phyloP scores from a whole-genome alignment of 1,139 yeast genomes.

The Candida pseudoviswanathii region DNA sequence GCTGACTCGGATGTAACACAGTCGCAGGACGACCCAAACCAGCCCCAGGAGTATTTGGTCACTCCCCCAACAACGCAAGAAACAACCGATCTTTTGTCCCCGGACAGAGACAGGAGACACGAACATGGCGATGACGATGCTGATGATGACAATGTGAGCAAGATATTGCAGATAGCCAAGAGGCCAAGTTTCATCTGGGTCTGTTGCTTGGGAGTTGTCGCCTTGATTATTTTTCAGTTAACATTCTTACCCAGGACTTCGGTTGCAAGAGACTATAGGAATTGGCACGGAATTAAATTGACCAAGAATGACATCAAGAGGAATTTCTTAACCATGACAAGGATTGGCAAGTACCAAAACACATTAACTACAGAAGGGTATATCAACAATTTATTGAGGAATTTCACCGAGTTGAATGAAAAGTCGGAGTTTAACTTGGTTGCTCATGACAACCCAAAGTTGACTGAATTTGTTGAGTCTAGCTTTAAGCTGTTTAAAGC shows the following conservation, averaged over 20 bases:
- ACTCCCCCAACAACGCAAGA: conserved; percentile 11
- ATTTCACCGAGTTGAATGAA: conserved; percentile 23
- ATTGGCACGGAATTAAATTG: conserved; percentile 66
- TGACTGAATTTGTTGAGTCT: conserved; percentile 27
- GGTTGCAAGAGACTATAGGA: conserved; percentile 75
- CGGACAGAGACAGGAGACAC: neutral
- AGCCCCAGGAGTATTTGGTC: conserved; percentile 10
- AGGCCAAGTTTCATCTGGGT: conserved; percentile 52
- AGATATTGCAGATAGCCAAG: conserved; percentile 26
- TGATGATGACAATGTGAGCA: conserved; percentile 17
- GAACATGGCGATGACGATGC: conserved; percentile 9
- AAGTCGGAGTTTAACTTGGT: conserved; percentile 25
- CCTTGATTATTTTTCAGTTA: conserved; percentile 59
- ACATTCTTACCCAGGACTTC: conserved; percentile 89
- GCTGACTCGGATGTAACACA: conserved; percentile 1
- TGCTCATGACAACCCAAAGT: conserved; percentile 29
- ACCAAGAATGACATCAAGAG: conserved; percentile 69
- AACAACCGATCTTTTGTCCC: neutral
- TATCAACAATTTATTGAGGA: conserved; percentile 28
- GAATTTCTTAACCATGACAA: conserved; percentile 29
- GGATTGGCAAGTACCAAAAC: conserved; percentile 28
- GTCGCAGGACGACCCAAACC: conserved; percentile 3
- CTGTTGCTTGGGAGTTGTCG: conserved; percentile 54
- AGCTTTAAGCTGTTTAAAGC: conserved; percentile 30
- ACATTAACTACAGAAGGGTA: conserved; percentile 30